phyloP scores from a whole-genome alignment of 192 early-diverging fungal species.

The Backusella australiensis region DNA sequence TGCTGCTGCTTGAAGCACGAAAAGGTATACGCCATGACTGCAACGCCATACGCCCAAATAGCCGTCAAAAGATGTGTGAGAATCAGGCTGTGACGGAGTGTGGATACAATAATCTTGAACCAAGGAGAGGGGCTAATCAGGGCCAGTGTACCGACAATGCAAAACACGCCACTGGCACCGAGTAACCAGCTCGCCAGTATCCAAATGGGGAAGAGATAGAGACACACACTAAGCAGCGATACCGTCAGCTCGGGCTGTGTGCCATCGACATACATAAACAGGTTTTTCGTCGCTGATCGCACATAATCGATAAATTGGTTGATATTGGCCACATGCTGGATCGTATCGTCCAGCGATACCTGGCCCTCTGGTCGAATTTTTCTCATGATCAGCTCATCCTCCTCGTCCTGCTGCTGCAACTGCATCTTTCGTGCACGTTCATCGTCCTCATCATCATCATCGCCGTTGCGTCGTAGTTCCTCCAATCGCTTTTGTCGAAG shows the following conservation, averaged over 20 bases:
- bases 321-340: conserved; percentile 20
- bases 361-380: conserved; percentile 26
- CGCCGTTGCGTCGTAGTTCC: background rate
- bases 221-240: conserved; percentile 2
- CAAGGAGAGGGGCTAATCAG: conserved; percentile 19
- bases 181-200: conserved; percentile 3
- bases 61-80: conserved; percentile 14
- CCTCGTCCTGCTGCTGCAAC: conserved; percentile 20
- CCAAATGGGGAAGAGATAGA: conserved; percentile 28
- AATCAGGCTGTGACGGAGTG: conserved; percentile 1
- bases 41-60: conserved; percentile 23
- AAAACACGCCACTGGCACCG: conserved; percentile 6
- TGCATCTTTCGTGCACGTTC: background rate
- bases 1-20: background rate
- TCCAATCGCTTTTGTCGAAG: conserved; percentile 12
- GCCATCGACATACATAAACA: conserved; percentile 19
- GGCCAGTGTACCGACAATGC: conserved; percentile 10
- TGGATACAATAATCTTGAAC: conserved; percentile 10
- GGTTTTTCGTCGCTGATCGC: background rate
- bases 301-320: conserved; percentile 14
- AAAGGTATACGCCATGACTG: conserved; percentile 1
- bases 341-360: conserved; percentile 30
- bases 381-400: conserved; percentile 21
- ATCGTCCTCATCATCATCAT: conserved; percentile 8
- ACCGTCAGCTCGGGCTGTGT: conserved; percentile 19